Base-by-base conservation (phyloP, 2,329 filamentous ascomycete species). In the Herpotrichia juniperi region DNA sequence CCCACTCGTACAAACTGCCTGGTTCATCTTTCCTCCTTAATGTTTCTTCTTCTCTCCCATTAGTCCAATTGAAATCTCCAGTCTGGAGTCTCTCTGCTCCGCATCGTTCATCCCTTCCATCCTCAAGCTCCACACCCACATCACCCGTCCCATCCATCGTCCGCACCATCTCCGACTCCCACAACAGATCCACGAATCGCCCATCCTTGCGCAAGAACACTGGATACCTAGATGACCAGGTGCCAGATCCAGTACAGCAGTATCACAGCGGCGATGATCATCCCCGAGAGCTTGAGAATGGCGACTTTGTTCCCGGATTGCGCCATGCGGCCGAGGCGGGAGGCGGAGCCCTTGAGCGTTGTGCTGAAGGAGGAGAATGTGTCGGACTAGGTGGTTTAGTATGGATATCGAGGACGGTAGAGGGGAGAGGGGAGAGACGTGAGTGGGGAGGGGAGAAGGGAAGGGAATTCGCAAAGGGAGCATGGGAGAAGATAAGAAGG, bases 311-410 rank as follows among this genome's bases (percentile, higher is more conserved):
- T 96, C 45, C 94, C 94, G 48, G 87, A 86, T 46, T 88, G 87
- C 40, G 94, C 94, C 92, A 97, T 97, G 56, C 92, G 87, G 19
- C 89, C 91, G 42, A 99, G 78, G 11, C 94, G 85, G 43, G 83
- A 81, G 11, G 92, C 92, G 59, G 90, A 96, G 37, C 92, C 91
- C 72, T 91, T 93, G 54, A 99, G 79, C 58, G 87, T 88, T 12
- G 88, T 87, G 30, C 85, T 83, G 83, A 99, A 92, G 65, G 87
- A 89, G 54, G 91, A 93, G 76, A 99, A 97, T 21, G 92, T 94
- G 63, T 97, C 92, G 73, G 83, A 88, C 89, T 94, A 24, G 39
- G n/a, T 51, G 21, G 19, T 17, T n/a, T 34, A 25, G 32, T 46
- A 10, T 40, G 28, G 31, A 11, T 32, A 16, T 17, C 2, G 25